These are phyloP conservation scores for Chaetomium tenue DNA, from an alignment of 495 filamentous ascomycete species.

Conservation along the genomic window DNA sequence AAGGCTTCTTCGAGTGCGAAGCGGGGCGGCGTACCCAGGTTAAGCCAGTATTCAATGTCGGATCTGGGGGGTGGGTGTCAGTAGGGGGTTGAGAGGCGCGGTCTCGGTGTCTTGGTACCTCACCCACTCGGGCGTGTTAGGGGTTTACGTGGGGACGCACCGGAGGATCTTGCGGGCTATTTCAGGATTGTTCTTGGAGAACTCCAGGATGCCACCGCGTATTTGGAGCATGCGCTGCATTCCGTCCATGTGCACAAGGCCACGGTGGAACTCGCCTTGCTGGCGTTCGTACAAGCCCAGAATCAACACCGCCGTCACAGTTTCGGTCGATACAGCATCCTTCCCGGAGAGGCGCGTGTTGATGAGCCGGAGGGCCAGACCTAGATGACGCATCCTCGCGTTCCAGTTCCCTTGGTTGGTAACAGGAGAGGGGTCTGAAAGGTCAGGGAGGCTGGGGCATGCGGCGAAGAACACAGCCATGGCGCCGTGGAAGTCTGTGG, in stretches of 20 bases:
- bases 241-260: slow-evolving; percentile 3
- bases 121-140: too few relatives aligned
- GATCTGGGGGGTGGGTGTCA: background rate
- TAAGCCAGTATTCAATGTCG: slow-evolving; percentile 8
- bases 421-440: background rate
- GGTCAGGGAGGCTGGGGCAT: background rate
- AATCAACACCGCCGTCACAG: background rate
- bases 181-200: background rate
- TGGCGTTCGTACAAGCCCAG: slow-evolving; percentile 5
- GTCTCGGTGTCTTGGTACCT: too few relatives aligned
- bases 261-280: background rate
- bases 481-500: slow-evolving; percentile 9
- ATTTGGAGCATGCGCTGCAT: slow-evolving; percentile 3
- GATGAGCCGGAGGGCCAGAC: background rate
- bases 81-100: background rate
- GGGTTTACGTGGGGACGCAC: background rate
- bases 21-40: background rate
- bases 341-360: slow-evolving; percentile 3
- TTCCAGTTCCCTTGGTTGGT: background rate
- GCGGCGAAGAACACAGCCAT: slow-evolving; percentile 7
- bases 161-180: slow-evolving; percentile 1
- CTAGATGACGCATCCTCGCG: background rate
- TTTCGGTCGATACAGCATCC: background rate
- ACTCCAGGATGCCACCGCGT: background rate
- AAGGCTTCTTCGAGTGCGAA: background rate